phyloP scores from a whole-genome alignment of 2,329 filamentous ascomycete genomes.

The Fusarium miscanthi region DNA sequence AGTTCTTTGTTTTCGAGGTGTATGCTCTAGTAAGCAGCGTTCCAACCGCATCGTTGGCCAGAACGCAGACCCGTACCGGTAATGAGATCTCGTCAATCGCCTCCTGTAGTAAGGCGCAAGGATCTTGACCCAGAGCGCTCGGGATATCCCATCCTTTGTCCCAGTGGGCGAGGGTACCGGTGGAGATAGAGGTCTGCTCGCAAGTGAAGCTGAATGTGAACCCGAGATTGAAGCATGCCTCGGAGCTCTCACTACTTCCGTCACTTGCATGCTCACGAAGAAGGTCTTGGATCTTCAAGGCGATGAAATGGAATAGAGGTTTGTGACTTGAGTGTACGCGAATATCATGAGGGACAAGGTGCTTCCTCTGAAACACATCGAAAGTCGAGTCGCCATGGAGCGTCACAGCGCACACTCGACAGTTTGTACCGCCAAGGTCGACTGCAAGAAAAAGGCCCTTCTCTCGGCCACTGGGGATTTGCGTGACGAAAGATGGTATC shows the following conservation, averaged over 20 bases:
- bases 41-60: slow-evolving; percentile 11
- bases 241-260: rapidly evolving
- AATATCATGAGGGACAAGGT: not conserved
- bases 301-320: slow-evolving; percentile 8
- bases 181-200: not conserved
- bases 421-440: slow-evolving; percentile 2
- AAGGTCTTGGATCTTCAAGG: not conserved
- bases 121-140: not conserved
- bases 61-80: not conserved
- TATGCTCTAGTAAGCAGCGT: not conserved
- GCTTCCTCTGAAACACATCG: not conserved
- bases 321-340: not conserved
- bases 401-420: slow-evolving; percentile 1
- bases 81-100: not conserved
- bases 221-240: not conserved
- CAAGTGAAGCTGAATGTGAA: slow-evolving; percentile 17
- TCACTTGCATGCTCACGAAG: not conserved
- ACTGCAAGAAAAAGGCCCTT: slow-evolving; percentile 13
- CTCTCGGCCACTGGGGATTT: slow-evolving; percentile 13
- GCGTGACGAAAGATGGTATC: slow-evolving; percentile 18
- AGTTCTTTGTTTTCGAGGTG: not conserved
- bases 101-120: not conserved
- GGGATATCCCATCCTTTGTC: slow-evolving; percentile 21
- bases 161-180: slow-evolving; percentile 6
- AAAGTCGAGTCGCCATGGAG: slow-evolving; percentile 12